Conservation (phyloP, 441 rosid species). For the Adansonia rubrostipa region DNA sequence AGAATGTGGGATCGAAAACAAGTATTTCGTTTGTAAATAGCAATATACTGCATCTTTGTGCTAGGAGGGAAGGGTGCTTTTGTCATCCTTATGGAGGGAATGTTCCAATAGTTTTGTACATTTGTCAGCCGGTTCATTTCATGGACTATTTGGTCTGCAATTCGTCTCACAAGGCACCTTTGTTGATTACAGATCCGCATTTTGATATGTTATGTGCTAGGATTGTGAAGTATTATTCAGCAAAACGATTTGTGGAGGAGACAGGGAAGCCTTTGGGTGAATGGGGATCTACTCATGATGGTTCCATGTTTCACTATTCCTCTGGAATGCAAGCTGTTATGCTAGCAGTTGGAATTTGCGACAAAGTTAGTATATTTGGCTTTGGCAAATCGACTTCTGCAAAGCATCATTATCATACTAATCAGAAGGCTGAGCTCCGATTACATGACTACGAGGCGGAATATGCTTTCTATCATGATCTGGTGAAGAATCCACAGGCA, state of each 20-base stretch:
- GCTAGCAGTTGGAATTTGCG: constrained; percentile 80
- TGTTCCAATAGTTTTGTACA: constrained; percentile 76
- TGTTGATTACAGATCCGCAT: constrained; percentile 76
- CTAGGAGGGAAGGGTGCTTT: constrained; percentile 58
- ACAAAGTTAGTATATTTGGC: constrained; percentile 79
- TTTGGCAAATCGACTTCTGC: constrained; percentile 75
- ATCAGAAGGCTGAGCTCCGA: constrained; percentile 76
- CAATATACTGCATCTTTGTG: constrained; percentile 80
- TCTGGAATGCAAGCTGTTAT: constrained; percentile 92
- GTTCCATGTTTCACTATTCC: constrained; percentile 80
- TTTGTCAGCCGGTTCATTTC: constrained; percentile 83
- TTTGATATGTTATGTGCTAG: constrained; percentile 73
- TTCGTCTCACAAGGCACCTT: constrained; percentile 53
- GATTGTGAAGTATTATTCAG: constrained; percentile 82
- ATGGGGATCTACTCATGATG: constrained; percentile 73
- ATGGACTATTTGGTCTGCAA: constrained; percentile 75
- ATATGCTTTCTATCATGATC: constrained; percentile 67
- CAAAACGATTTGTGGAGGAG: constrained; percentile 59
- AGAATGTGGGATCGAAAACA: constrained; percentile 71
- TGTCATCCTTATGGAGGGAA: constrained; percentile 81
- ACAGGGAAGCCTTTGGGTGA: constrained; percentile 51
- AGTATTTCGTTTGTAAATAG: constrained; percentile 80
- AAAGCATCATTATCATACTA: constrained; percentile 90
- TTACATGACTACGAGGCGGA: constrained; percentile 87
- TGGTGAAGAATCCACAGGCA: constrained; percentile 53